phyloP scores from a whole-genome alignment of 495 filamentous ascomycete species.

The Hypoxylon rickii region DNA sequence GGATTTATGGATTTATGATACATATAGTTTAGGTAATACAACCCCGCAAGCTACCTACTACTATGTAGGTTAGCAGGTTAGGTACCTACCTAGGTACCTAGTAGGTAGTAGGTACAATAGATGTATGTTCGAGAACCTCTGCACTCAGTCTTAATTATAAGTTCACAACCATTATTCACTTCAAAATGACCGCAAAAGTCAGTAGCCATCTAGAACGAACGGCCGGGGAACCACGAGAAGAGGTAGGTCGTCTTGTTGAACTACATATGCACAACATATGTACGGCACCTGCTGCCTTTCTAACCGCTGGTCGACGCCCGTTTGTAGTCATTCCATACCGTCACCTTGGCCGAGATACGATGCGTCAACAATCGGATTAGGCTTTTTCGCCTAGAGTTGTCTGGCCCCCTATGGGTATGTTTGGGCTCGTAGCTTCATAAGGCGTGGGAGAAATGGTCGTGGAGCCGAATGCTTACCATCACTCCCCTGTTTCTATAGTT shows the following conservation, averaged over 20 bases:
- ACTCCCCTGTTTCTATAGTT: conserved; percentile 54
- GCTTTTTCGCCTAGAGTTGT: conserved; percentile 44
- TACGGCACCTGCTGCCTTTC: neutral
- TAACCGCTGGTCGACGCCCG: conserved; percentile 25
- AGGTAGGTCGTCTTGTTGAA: conserved; percentile 32
- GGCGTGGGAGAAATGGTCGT: neutral
- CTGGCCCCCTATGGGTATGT: conserved; percentile 36
- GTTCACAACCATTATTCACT: neutral
- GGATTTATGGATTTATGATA: neutral
- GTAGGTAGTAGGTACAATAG: too few species aligned
- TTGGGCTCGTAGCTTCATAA: too few species aligned
- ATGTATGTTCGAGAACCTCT: neutral
- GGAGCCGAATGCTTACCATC: too few species aligned
- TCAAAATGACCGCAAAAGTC: conserved; percentile 20
- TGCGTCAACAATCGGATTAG: conserved; percentile 44
- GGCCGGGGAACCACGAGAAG: conserved; percentile 69
- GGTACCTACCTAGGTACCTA: too few species aligned
- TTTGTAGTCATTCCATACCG: conserved; percentile 44
- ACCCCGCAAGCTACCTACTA: conserved; percentile 17
- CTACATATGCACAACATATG: neutral
- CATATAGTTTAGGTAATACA: conserved; percentile 4
- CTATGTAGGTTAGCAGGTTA: too few species aligned
- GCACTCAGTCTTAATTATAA: conserved; percentile 1
- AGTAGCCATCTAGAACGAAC: conserved; percentile 65
- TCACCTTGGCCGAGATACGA: conserved; percentile 41